Conservation (phyloP, 2,329 filamentous ascomycete species). For the Phyllosticta citribraziliensis region DNA sequence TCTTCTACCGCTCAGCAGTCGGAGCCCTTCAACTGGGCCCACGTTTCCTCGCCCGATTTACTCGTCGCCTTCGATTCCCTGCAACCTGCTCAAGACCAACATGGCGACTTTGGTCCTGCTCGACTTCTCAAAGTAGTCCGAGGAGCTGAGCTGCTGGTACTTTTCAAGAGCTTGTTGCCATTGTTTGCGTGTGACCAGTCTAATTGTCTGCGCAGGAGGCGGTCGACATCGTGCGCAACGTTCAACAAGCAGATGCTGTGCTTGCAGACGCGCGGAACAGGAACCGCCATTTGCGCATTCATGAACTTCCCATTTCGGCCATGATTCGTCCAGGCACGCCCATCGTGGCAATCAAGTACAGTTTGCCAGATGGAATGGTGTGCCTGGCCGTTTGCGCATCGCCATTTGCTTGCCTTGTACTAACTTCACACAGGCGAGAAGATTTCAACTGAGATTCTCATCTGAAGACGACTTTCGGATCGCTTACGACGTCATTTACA, state of each 20-base stretch:
- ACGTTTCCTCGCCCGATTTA: constrained; percentile 20
- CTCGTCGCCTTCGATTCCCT: constrained; percentile 25
- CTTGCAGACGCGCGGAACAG: constrained; percentile 14
- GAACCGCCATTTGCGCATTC: constrained; percentile 21
- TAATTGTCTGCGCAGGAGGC: constrained; percentile 18
- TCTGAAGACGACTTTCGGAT: constrained; percentile 28
- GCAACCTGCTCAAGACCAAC: constrained; percentile 12
- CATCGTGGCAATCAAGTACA: constrained; percentile 33
- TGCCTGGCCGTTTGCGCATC: background rate
- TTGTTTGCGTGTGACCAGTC: background rate
- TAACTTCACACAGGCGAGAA: constrained; percentile 27
- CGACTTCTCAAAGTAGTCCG: background rate
- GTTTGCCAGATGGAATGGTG: constrained; percentile 27
- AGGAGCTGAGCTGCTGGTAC: constrained; percentile 11
- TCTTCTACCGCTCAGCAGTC: constrained; percentile 12
- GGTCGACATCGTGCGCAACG: constrained; percentile 18
- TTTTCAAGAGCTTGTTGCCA: background rate
- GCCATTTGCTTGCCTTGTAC: background rate
- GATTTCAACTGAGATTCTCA: constrained; percentile 36
- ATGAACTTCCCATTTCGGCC: constrained; percentile 36
- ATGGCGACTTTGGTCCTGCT: background rate
- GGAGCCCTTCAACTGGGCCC: constrained; percentile 12
- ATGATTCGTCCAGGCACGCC: constrained; percentile 25
- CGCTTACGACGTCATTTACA: constrained; percentile 13
- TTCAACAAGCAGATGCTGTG: constrained; percentile 16